Evolutionary conservation across 257 asterid genomes (phyloP), one percentile per base, ranked within the genome.

Genomic region (Przewalskia tangutica): DNA sequence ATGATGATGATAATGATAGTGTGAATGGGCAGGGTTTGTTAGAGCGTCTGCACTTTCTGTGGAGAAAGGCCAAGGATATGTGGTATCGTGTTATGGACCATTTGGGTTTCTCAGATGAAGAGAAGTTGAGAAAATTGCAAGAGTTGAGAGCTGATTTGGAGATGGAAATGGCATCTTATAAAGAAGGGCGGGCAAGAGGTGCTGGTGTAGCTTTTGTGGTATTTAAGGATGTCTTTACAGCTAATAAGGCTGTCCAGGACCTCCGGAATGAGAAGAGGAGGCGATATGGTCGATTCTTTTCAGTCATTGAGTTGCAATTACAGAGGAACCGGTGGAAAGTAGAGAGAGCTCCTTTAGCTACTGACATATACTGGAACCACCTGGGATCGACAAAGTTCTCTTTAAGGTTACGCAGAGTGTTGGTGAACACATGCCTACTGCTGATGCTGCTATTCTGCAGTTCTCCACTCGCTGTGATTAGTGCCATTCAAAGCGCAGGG

Each of bases 251-350:
- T 0, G 92, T 96, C 82, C 97, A 94, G 84, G 99, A 96, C 90
- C 88, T 96, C 16, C 92, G 87, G 23, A 92, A 88, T 23, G 99
- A 96, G 89, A 96, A 92, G 85, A 91, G 94, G 82, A 91, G 89
- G 89, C 90, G 95, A 59, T 84, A 91, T 71, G 98, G 98, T 51
- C 88, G 97, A 84, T 94, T 96, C 89, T 94, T 94, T 84, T 94
- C 99, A 18, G 84, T 94, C 79, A 54, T 88, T 60, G 99, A 96
- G 90, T 86, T 96, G 91, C 97, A 96, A 83, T 86, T 96, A 20
- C 98, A 96, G 83, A 92, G 98, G 83, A 96, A 92, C 86, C 97
- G 94, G 79, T 96, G 99, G 99, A 96, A 92, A 87, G 99, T 96
- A 36, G 97, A 92, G 89, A 88, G 98, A 83, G 98, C 98, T 79